Base-by-base conservation (phyloP, 1,284 basidiomycete species). In the Melampsora occidentalis region DNA sequence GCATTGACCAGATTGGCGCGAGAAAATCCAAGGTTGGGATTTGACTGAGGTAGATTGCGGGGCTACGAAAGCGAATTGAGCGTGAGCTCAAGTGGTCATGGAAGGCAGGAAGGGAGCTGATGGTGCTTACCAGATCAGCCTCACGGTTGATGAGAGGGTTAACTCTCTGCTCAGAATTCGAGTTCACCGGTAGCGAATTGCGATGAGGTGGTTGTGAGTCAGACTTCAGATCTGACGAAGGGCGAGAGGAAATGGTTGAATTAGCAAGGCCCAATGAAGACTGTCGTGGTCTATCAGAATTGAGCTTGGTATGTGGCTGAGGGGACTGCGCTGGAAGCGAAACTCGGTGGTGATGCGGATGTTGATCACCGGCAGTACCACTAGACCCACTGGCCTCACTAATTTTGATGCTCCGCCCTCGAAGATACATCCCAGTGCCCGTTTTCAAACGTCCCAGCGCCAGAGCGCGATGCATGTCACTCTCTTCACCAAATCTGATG, bases 401-500 rank as follows among this genome's bases (percentile, higher is more conserved):
- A 68, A 82, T 82, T 22, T 81, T 79, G 57, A 82, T 78, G 16
- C 79, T 80, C 16, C 81, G 77, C 7, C 81, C 81, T 46, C 81
- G 80, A 10, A 82, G 78, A 28, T 77, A 78, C 20, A 82, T 76
- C 7, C 81, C 81, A 18, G 79, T 80, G 4, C 78, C 77, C 31
- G 76, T 78, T 9, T 78, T 77, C 57, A 79, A 79, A 49, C 79
- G 78, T 20, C 81, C 81, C 25, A 82, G 76, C 12, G 91, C 89
- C 75, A 94, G 85, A 5, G 92, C 92, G 69, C 93, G 89, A 81
- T 92, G 90, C 83, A 93, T 91, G 83, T 94, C 93, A 57, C 87
- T 85, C 83, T 94, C 91, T 78, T 93, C 91, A 6, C 90, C 90
- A 82, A 94, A 94, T 78, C 92, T 87, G 46, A 94, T 92, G 81